Base-by-base conservation (phyloP, 176 grass and related monocot species). In the Cocos nucifera region DNA sequence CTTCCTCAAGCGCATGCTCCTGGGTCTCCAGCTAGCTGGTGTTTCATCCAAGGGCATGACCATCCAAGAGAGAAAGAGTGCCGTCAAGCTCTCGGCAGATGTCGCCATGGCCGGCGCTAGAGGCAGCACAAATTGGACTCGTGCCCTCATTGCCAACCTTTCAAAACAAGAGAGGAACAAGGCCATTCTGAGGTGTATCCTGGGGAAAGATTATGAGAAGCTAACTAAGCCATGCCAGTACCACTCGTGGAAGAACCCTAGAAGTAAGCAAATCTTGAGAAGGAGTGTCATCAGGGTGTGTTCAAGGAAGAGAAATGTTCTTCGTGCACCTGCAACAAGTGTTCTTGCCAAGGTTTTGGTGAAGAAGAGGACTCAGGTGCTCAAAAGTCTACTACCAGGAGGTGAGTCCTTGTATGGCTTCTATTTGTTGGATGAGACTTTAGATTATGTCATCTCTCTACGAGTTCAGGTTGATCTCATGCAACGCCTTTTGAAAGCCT, bases 1-100 rank as follows among this genome's bases (percentile, higher is more conserved):
- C 1, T 20, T 92, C 30, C 65, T 89, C 69, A 75, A 62, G 76
- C 80, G 85, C 63, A 73, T 95, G 53, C 68, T 95, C 48, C 35
- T 62, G n/a, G 44, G 67, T 57, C 77, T 88, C 63, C 73, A 71
- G 3, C 52, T 19, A 15, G 44, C 48, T 56, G 61, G 59, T 0
- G 55, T 44, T 4, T 24, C 71, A 8, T 74, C 75, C 59, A 3
- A 23, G 18, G 22, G 51, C 69, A 85, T 69, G 65, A 78, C 14
- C 49, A 50, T 77, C 22, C 58, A 75, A 17, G 54, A 82, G 25
- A 74, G 89, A 69, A 85, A 69, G 82, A 63, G 50, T 35, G 70
- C 78, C 27, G 56, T 95, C 65, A 89, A 85, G 69, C 22, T 54
- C 48, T 89, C 62, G 0, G 75, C 84, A 16, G 75, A 88, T 51